Percentiles rank a stretch among this genome's conserved stretches.
Conservation (phyloP, 2,329 filamentous ascomycete species). For the Curvularia eragrostidis region DNA sequence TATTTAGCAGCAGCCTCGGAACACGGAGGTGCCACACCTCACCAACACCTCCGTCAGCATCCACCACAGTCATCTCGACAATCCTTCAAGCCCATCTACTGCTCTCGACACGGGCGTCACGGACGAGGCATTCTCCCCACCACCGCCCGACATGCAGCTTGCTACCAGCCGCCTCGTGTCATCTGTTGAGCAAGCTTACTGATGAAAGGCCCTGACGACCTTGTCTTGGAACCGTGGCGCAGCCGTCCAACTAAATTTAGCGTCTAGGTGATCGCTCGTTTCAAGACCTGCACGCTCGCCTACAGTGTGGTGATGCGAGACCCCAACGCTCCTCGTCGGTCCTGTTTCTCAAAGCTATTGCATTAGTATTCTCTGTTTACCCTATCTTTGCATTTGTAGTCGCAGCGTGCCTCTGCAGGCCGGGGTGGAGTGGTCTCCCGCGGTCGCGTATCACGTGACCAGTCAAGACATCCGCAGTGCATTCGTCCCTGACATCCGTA, state of each 20-base stretch:
- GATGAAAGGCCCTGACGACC: background rate
- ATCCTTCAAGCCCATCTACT: background rate
- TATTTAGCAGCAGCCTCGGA: constrained; percentile 11
- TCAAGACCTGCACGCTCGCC: constrained; percentile 10
- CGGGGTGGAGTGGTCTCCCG: background rate
- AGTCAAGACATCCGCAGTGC: background rate
- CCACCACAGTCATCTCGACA: background rate
- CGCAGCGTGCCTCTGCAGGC: no score
- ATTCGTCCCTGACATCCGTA: background rate
- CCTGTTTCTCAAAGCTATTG: no score
- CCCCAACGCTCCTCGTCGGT: background rate
- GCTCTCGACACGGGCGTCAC: background rate
- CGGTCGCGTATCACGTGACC: background rate
- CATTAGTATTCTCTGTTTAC: no score
- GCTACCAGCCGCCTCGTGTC: background rate
- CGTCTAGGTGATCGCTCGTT: constrained; percentile 14
- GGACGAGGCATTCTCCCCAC: background rate
- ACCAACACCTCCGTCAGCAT: background rate
- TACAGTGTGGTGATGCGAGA: constrained; percentile 1
- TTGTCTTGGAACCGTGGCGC: constrained; percentile 17
- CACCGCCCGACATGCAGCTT: background rate
- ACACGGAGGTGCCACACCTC: constrained; percentile 10
- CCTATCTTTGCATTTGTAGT: no score
- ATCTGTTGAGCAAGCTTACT: background rate
- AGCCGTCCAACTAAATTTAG: constrained; percentile 20